A percentile compares a stretch with the other conserved stretches of the same genome.
These are phyloP conservation scores for Suillus spraguei DNA, from an alignment of 768 basidiomycete genomes.

Conservation along the genomic window DNA sequence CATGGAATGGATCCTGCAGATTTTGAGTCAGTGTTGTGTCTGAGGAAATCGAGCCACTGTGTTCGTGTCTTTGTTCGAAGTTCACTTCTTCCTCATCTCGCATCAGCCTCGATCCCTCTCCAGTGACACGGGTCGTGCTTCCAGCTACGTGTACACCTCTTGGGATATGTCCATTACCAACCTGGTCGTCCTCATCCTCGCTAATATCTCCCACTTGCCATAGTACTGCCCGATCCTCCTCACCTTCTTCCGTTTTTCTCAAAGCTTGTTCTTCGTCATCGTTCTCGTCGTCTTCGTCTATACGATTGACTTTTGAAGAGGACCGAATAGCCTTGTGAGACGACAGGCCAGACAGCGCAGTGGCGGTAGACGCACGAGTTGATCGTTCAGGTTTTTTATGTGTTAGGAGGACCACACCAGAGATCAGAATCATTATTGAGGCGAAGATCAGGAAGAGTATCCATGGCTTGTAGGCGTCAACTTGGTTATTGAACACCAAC, in stretches of 20 bases:
- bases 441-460: slow-evolving; percentile 84
- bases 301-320: slow-evolving; percentile 19
- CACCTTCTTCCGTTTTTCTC: slow-evolving; percentile 39
- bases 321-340: slow-evolving; percentile 25
- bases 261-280: slow-evolving; percentile 44
- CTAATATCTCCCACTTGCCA: slow-evolving; percentile 79
- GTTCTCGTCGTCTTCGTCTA: slow-evolving; percentile 23
- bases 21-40: slow-evolving; percentile 36
- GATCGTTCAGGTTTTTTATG: slow-evolving; percentile 82
- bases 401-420: slow-evolving; percentile 91
- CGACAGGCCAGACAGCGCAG: slow-evolving; percentile 27
- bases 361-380: slow-evolving; percentile 26
- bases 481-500: slow-evolving; percentile 81
- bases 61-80: slow-evolving; percentile 33
- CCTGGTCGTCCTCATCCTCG: slow-evolving; percentile 62
- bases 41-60: slow-evolving; percentile 38
- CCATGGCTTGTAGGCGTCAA: slow-evolving; percentile 87
- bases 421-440: slow-evolving; percentile 85
- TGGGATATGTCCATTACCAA: slow-evolving; percentile 33
- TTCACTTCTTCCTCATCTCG: slow-evolving; percentile 33
- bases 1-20: slow-evolving; percentile 17
- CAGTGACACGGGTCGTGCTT: slow-evolving; percentile 22
- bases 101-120: slow-evolving; percentile 49
- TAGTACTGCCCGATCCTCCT: slow-evolving; percentile 35
- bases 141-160: slow-evolving; percentile 21